Base-by-base conservation (phyloP, 495 filamentous ascomycete genomes). In the Niebla homalea region DNA sequence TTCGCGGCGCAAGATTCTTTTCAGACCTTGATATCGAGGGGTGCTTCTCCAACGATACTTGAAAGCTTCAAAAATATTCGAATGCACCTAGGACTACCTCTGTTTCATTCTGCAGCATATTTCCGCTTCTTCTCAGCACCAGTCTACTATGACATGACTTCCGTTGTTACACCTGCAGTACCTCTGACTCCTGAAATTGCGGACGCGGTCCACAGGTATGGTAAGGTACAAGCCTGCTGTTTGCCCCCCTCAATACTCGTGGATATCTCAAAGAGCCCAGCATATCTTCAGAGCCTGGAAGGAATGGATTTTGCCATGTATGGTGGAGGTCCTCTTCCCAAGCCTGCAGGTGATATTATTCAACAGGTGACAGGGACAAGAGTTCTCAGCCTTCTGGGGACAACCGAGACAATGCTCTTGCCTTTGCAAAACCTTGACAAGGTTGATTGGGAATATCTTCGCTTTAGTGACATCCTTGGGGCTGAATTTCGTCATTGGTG, bases 401-500 rank as follows among this genome's bases (percentile, higher is more conserved):
- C 42, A 23, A 72, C 68, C 45, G 74, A 70, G 40, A 52, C 62
- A 4, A 64, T 64, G 48, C 53, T 64, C 25, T 68, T 71, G 21
- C 48, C 58, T 7, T 29, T 26, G 11, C 43, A 60, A 7, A 11
- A 22, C 25, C 39, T 55, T 0, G 56, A 70, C 18, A 45, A 18
- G 0, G 54, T 69, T 16, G 64, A 75, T 19, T 78, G 76, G 75
- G 53, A 69, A 48, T 78, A 67, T 32, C 54, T 74, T 46, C 57
- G 68, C 48, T 60, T 70, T 50, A 57, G 70, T 54, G 63, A 66
- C 0, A 60, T 69, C 6, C 36, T 63, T 12, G 68, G 71, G 26
- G 69, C 65, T 62, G 62, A 67, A 15, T 64, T 59, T 26, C 56
- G 59, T 35, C 57, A 64, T 19, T 65, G 50, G 14, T 59, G 61